A percentile compares a stretch with the other conserved stretches of the same genome.
phyloP scores from a whole-genome alignment of 164 flowering plant genomes.

The Paratinospora sagittata region DNA sequence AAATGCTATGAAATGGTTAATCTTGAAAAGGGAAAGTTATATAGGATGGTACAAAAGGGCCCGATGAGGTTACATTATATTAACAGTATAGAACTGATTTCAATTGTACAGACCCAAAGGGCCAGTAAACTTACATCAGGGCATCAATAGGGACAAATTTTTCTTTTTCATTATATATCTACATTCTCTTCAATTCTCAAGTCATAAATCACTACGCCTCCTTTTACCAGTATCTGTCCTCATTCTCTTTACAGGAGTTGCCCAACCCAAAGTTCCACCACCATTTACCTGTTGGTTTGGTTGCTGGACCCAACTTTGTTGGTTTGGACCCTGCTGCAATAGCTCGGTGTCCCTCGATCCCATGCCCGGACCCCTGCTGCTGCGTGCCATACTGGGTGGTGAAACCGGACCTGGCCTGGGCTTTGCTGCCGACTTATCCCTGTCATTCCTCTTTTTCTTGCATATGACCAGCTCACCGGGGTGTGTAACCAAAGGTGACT shows the following conservation, averaged over 20 bases:
- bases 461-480: slow-evolving; percentile 94
- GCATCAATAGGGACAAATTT: slow-evolving; percentile 15
- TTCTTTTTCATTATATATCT: slow-evolving; percentile 21
- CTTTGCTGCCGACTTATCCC: slow-evolving; percentile 63
- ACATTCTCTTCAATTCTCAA: slow-evolving; percentile 13
- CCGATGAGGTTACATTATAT: slow-evolving; percentile 9
- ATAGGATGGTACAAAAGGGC: slow-evolving; percentile 2
- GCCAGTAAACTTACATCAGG: slow-evolving; percentile 21
- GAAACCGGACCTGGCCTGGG: slow-evolving; percentile 58
- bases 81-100: slow-evolving; percentile 9
- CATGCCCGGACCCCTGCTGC: slow-evolving; percentile 31
- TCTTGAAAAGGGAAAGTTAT: neutral
- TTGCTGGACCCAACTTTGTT: slow-evolving; percentile 47
- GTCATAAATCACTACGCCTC: slow-evolving; percentile 79
- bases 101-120: slow-evolving; percentile 9
- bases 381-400: slow-evolving; percentile 43
- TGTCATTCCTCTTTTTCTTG: slow-evolving; percentile 94
- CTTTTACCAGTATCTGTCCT: slow-evolving; percentile 89
- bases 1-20: neutral
- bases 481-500: slow-evolving; percentile 53
- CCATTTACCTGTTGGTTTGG: slow-evolving; percentile 39
- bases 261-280: slow-evolving; percentile 63
- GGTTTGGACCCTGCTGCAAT: slow-evolving; percentile 29
- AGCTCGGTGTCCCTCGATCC: slow-evolving; percentile 31
- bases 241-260: slow-evolving; percentile 90